Conservation (phyloP, 2,329 filamentous ascomycete species). For the Trichoderma gracile region DNA sequence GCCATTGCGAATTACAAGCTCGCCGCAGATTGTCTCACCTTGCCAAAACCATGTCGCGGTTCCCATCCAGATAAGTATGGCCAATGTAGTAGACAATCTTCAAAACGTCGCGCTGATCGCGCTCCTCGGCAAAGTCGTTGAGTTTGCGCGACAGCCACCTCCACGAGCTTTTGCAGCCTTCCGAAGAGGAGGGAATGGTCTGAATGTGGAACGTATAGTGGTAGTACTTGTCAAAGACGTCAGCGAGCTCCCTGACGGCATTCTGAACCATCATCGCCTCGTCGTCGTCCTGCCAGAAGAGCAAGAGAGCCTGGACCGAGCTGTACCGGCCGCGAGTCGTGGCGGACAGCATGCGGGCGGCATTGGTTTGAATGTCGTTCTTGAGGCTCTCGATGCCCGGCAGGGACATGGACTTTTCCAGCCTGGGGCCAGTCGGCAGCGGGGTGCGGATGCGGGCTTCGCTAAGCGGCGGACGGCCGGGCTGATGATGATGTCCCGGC, state of each 20-base stretch:
- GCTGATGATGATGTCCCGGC: constrained; percentile 36
- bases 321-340: constrained; percentile 55
- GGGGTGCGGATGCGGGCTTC: constrained; percentile 58
- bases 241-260: constrained; percentile 50
- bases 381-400: constrained; percentile 54
- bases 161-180: constrained; percentile 51
- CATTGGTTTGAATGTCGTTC: constrained; percentile 54
- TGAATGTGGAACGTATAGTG: constrained; percentile 52
- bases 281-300: constrained; percentile 59
- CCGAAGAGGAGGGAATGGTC: constrained; percentile 51
- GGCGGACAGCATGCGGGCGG: constrained; percentile 52
- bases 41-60: constrained; percentile 59
- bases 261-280: constrained; percentile 44
- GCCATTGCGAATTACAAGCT: no score
- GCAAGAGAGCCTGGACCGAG: constrained; percentile 53
- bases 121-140: constrained; percentile 54
- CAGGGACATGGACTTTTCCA: constrained; percentile 52
- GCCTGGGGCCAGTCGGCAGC: constrained; percentile 56
- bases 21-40: constrained; percentile 43
- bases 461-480: constrained; percentile 44
- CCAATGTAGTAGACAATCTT: constrained; percentile 62
- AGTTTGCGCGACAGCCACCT: constrained; percentile 56
- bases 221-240: constrained; percentile 55
- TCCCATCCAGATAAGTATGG: constrained; percentile 54
- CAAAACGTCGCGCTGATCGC: constrained; percentile 56